Evolutionary conservation across 208 protist genomes (phyloP), one percentile per base, ranked within the genome.

Genomic region (Leptomonas seymouri): DNA sequence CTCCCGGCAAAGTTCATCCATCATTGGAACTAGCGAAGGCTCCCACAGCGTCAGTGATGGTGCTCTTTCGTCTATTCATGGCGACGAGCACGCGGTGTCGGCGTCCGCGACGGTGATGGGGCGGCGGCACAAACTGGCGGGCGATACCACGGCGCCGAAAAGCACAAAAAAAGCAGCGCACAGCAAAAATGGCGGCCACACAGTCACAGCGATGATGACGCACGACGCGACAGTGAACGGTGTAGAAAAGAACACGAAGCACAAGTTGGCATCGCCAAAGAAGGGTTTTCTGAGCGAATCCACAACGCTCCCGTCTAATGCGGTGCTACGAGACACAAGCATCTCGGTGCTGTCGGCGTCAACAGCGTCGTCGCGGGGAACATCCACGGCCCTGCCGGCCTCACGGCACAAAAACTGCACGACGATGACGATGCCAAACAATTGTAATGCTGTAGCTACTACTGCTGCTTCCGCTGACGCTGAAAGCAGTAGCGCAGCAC

Each of bases 1-100:
- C 39, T 70, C 67, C 1, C 71, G 60, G 28, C 54, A 72, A 56
- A 63, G 61, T 44, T 74, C 76, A 6, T 59, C 60, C 36, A 60
- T 62, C 21, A 45, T 74, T 31, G 76, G 48, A 62, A 78, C 53
- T 16, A 71, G 55, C 30, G 50, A 59, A 34, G 62, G 64, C 44
- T 71, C 25, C 8, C 62, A 62, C 6, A 55, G 69, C 65, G 45
- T 49, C 42, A 81, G 69, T 64, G 46, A 62, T 23, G 42, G 46
- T 15, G 49, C 34, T 0, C 15, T 61, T 16, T 56, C 55, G 23
- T 31, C 28, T 31, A 18, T 44, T 6, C 18, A 63, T 2, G 49
- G 49, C 12, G 60, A 74, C 7, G 74, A 80, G 5, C 30, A 39
- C 5, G 41, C 50, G 21, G 50, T 8, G 9, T 0, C 21, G n/a